Evolutionary conservation across 2,329 filamentous ascomycete species (phyloP), one percentile per base, ranked within the genome.

Genomic region (Bipolaris sorokiniana): DNA sequence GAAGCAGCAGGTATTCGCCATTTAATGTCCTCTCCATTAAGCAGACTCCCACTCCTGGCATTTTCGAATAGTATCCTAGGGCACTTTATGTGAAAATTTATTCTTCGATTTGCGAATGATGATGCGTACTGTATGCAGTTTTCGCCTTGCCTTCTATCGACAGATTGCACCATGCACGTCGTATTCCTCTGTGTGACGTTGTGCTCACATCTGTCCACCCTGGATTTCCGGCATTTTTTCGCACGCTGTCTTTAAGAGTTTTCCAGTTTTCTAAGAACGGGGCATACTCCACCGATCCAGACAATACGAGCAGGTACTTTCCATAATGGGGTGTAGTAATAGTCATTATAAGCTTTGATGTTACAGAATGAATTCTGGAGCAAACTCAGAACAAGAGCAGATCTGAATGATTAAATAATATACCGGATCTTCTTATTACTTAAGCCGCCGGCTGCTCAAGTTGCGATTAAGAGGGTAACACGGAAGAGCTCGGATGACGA

Each of bases 251-350:
- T n/a, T 53, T 47, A n/a, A 53, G 42, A 13, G 36, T 33, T 47
- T 10, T 53, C 50, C 13, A 53, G 11, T 34, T 33, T 38, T 16
- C 2, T 13, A 47, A 31, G 20, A 53, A 47, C 7, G 16, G 42
- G 15, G 50, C 34, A 53, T 28, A 7, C 28, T 53, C 13, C 20
- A 20, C 13, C 9, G 13, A 53, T 53, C 50, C 23, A 23, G 42
- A 53, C 18, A 47, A 37, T 22, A 53, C 16, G 7, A 53, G 50
- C 7, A 53, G 42, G 23, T 53, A 53, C 23, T 52, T 9, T 42
- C 42, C 34, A 11, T 47, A 52, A 31, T 4, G 11, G 34, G 41
- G n/a, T 20, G 37, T 11, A 34, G 42, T n/a, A 13, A 11, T 44
- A 16, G 28, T 46, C 20, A 51, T 51, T n/a, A 11, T 52, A 13